Percentiles rank a stretch among this genome's conserved stretches.
Evolutionary conservation across 2,329 filamentous ascomycete species (phyloP).

Genomic region (Geosmithia putterillii): DNA sequence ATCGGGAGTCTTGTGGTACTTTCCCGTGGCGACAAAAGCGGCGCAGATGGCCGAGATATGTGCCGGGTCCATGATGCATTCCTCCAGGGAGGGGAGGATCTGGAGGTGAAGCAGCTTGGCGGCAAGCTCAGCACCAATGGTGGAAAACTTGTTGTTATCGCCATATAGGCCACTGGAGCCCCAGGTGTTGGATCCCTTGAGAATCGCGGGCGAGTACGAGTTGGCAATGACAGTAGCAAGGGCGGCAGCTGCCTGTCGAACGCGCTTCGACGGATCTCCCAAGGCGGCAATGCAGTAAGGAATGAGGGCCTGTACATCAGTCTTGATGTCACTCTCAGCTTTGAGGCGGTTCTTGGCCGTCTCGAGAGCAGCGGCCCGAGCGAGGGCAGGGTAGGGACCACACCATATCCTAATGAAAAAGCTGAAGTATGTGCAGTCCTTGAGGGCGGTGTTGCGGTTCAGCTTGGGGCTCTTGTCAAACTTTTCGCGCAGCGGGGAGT

Average conservation of each 20-base stretch:
- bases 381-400: constrained; percentile 55
- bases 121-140: constrained; percentile 3
- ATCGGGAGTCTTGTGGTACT: constrained; percentile 18
- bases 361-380: constrained; percentile 57
- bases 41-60: constrained; percentile 55
- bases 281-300: constrained; percentile 71
- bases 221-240: constrained; percentile 45
- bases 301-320: constrained; percentile 68
- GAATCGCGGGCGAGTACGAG: constrained; percentile 25
- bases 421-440: constrained; percentile 55
- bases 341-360: constrained; percentile 47
- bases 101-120: constrained; percentile 41
- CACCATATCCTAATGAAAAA: constrained; percentile 70
- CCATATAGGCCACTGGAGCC: constrained; percentile 55
- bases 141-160: constrained; percentile 16
- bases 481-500: constrained; percentile 24
- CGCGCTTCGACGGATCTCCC: constrained; percentile 60
- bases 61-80: constrained; percentile 68
- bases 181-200: constrained; percentile 39
- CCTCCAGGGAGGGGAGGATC: constrained; percentile 68
- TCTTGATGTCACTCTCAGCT: constrained; percentile 28
- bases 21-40: constrained; percentile 24
- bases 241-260: constrained; percentile 64
- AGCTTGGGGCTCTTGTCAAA: constrained; percentile 46
- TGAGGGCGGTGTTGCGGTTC: constrained; percentile 37